Evolutionary conservation across 2,329 filamentous ascomycete genomes (phyloP).

Genomic region (Hypoxylon sp.): DNA sequence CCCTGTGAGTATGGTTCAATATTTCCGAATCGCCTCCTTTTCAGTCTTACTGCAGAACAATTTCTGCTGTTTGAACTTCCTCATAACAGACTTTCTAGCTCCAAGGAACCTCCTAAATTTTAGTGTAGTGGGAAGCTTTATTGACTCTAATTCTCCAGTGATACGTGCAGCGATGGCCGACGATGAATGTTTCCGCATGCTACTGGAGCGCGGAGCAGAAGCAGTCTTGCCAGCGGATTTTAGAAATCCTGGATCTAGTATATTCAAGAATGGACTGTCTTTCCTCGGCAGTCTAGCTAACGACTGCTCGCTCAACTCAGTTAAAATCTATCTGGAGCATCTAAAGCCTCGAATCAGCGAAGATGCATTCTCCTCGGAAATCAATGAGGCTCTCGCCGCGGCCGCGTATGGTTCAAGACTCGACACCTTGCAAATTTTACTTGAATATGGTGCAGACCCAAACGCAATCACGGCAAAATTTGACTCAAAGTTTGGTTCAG

Average conservation of each 20-base stretch:
- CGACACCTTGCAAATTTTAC: slow-evolving; percentile 11
- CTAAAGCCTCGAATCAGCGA: slow-evolving; percentile 13
- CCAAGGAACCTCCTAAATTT: too few species aligned
- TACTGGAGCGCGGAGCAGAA: slow-evolving; percentile 22
- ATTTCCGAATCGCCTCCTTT: too few species aligned
- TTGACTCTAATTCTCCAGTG: slow-evolving; percentile 13
- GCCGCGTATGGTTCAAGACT: slow-evolving; percentile 13
- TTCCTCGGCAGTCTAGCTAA: slow-evolving; percentile 15
- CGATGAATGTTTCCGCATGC: slow-evolving; percentile 17
- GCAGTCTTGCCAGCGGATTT: slow-evolving; percentile 1
- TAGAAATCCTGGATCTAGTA: background rate
- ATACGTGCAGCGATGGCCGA: slow-evolving; percentile 10
- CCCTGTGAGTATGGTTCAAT: slow-evolving; percentile 14
- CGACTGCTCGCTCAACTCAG: background rate
- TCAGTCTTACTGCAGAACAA: too few species aligned
- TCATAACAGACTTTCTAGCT: too few species aligned
- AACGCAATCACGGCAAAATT: slow-evolving; percentile 10
- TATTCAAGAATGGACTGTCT: slow-evolving; percentile 12
- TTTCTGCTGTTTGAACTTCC: too few species aligned
- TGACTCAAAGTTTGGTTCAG: background rate
- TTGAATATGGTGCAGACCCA: slow-evolving; percentile 19
- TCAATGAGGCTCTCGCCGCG: slow-evolving; percentile 16
- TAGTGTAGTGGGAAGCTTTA: background rate
- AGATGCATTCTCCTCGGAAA: slow-evolving; percentile 6
- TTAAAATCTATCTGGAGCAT: slow-evolving; percentile 22